phyloP scores from a whole-genome alignment of 768 basidiomycete genomes.

The Hygrocybe coccinea region DNA sequence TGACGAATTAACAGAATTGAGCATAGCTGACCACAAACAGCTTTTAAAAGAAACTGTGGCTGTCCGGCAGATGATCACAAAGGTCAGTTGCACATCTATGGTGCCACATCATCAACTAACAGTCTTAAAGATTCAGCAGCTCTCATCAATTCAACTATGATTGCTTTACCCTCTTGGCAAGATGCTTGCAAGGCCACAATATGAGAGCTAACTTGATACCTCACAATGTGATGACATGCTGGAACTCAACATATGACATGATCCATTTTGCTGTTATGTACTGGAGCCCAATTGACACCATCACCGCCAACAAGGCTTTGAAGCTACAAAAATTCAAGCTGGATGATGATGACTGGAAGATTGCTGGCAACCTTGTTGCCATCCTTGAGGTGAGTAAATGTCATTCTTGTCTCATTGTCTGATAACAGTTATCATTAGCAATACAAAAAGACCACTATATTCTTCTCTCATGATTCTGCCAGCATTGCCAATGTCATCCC shows the following conservation, averaged over 20 bases:
- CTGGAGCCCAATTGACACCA: slow-evolving; percentile 17
- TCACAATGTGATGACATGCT: not conserved
- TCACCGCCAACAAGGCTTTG: slow-evolving; percentile 14
- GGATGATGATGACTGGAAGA: slow-evolving; percentile 21
- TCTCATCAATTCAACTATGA: slow-evolving; percentile 26
- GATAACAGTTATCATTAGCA: slow-evolving; percentile 11
- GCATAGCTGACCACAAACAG: not conserved
- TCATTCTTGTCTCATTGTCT: not conserved
- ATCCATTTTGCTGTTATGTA: slow-evolving; percentile 25
- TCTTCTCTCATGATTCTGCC: slow-evolving; percentile 19
- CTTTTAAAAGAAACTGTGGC: not conserved
- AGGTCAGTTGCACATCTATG: slow-evolving; percentile 6
- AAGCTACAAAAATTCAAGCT: slow-evolving; percentile 16
- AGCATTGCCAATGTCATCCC: slow-evolving; percentile 29
- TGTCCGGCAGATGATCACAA: not conserved
- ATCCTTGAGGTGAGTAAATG: slow-evolving; percentile 18
- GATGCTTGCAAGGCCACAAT: slow-evolving; percentile 3
- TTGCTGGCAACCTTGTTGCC: slow-evolving; percentile 20
- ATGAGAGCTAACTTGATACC: not conserved
- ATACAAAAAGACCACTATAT: slow-evolving; percentile 22
- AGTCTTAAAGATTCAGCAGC: slow-evolving; percentile 16
- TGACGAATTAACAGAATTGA: not conserved
- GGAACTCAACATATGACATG: slow-evolving; percentile 18
- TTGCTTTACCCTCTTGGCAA: slow-evolving; percentile 28
- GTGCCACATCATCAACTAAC: not conserved